A percentile compares a stretch with the other conserved stretches of the same genome.
phyloP scores from a whole-genome alignment of 2,329 filamentous ascomycete species.

The Hirsutella thompsonii region DNA sequence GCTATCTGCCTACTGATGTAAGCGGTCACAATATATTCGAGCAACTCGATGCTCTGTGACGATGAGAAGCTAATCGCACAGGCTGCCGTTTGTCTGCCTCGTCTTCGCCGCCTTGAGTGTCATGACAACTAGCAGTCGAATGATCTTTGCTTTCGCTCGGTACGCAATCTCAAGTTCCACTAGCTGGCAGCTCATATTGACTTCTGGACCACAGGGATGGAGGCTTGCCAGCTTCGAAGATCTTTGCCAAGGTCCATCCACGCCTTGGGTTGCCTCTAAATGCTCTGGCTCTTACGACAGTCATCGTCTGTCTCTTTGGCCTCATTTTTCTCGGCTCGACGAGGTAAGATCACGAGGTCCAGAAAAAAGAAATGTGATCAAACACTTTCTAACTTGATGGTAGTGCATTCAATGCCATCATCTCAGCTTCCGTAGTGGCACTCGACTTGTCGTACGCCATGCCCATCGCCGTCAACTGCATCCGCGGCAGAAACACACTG shows the following conservation, averaged over 20 bases:
- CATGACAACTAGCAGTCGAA: conserved; percentile 53
- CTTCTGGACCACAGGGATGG: conserved; percentile 30
- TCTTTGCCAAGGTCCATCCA: conserved; percentile 50
- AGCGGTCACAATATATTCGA: background rate
- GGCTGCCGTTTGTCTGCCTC: conserved; percentile 46
- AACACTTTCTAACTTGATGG: too few species aligned
- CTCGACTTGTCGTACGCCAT: conserved; percentile 64
- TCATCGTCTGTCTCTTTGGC: conserved; percentile 53
- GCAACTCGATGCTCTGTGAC: background rate
- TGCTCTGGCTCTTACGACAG: conserved; percentile 45
- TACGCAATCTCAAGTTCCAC: conserved; percentile 17
- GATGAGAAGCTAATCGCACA: background rate
- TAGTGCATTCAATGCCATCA: conserved; percentile 57
- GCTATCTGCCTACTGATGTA: conserved; percentile 54
- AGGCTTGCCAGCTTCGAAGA: conserved; percentile 46
- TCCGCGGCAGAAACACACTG: conserved; percentile 50
- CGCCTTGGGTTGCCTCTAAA: conserved; percentile 53
- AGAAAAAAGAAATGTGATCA: background rate
- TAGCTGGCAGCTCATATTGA: background rate
- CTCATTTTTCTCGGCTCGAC: conserved; percentile 56
- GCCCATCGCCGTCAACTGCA: conserved; percentile 55
- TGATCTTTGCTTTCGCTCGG: conserved; percentile 51
- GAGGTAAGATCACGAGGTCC: conserved; percentile 3
- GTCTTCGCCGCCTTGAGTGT: conserved; percentile 50
- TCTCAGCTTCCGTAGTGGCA: conserved; percentile 58